Percentiles rank a stretch among this genome's conserved stretches.
phyloP scores from a whole-genome alignment of 176 grass and related monocot genomes.

The Avena sativa region DNA sequence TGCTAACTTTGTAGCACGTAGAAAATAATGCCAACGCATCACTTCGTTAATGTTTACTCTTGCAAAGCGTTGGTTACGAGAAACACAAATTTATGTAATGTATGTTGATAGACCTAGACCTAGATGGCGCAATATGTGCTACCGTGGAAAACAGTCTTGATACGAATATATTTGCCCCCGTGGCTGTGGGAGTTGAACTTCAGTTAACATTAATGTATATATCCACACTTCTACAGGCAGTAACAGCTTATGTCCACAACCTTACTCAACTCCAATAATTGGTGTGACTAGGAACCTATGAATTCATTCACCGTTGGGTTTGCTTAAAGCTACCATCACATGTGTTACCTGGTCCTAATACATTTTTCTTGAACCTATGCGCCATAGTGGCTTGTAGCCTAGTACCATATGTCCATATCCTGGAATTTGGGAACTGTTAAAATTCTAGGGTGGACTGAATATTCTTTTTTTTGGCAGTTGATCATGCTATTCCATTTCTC shows the following conservation, averaged over 20 bases:
- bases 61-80: constrained; percentile 18
- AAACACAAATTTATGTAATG: constrained; percentile 1
- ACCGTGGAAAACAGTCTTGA: neutral
- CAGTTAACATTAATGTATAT: neutral
- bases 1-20: neutral
- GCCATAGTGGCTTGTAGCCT: neutral
- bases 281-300: constrained; percentile 1
- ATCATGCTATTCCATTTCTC: neutral
- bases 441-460: neutral
- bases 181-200: neutral
- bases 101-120: constrained; percentile 24
- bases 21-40: neutral
- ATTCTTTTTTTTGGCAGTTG: constrained; percentile 5
- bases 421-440: neutral
- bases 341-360: neutral
- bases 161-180: neutral
- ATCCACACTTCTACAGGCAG: neutral
- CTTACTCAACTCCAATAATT: neutral
- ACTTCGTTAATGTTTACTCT: neutral
- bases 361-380: constrained; percentile 1
- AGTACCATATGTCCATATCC: neutral
- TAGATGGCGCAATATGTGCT: constrained; percentile 12
- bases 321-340: neutral
- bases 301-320: neutral
- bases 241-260: neutral